A percentile compares a stretch with the other conserved stretches of the same genome.
These are phyloP conservation scores for Arthroderma sp. DNA, from an alignment of 2,329 filamentous ascomycete species.

Conservation along the genomic window DNA sequence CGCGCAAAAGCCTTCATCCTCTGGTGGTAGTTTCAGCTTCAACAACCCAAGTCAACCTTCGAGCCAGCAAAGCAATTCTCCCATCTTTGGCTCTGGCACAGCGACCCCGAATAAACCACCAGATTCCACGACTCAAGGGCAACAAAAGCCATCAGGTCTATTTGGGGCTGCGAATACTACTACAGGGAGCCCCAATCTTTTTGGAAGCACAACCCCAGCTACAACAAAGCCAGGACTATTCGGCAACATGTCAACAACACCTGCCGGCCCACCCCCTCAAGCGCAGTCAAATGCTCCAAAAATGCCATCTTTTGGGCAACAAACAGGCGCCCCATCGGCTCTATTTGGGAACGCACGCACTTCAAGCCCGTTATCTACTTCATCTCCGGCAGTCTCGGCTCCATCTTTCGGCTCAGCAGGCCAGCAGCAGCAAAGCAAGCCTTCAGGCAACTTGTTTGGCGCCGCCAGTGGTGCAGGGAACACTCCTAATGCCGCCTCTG, in stretches of 20 bases:
- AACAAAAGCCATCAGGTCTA: slow-evolving; percentile 21
- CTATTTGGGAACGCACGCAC: not conserved
- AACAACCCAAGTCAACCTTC: slow-evolving; percentile 23
- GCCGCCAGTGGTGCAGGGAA: slow-evolving; percentile 8
- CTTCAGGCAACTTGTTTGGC: not conserved
- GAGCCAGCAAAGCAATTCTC: slow-evolving; percentile 18
- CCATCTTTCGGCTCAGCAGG: not conserved
- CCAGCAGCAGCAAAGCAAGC: not conserved
- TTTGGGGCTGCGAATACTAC: slow-evolving; percentile 23
- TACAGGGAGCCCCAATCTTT: slow-evolving; percentile 18
- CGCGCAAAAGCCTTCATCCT: slow-evolving; percentile 6
- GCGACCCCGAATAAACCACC: slow-evolving; percentile 30
- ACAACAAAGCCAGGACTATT: slow-evolving; percentile 28
- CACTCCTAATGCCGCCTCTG: slow-evolving; percentile 14
- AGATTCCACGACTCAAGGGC: slow-evolving; percentile 24
- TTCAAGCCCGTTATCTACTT: slow-evolving; percentile 17
- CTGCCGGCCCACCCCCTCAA: slow-evolving; percentile 38
- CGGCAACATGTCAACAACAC: slow-evolving; percentile 37
- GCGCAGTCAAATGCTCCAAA: slow-evolving; percentile 8
- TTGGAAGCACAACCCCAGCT: slow-evolving; percentile 29
- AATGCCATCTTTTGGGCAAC: not conserved
- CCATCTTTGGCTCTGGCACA: slow-evolving; percentile 22
- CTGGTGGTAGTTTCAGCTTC: slow-evolving; percentile 8
- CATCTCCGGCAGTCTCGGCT: slow-evolving; percentile 10
- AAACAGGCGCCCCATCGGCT: not conserved